Evolutionary conservation across 441 rosid species (phyloP).

Genomic region (Eruca vesicaria): DNA sequence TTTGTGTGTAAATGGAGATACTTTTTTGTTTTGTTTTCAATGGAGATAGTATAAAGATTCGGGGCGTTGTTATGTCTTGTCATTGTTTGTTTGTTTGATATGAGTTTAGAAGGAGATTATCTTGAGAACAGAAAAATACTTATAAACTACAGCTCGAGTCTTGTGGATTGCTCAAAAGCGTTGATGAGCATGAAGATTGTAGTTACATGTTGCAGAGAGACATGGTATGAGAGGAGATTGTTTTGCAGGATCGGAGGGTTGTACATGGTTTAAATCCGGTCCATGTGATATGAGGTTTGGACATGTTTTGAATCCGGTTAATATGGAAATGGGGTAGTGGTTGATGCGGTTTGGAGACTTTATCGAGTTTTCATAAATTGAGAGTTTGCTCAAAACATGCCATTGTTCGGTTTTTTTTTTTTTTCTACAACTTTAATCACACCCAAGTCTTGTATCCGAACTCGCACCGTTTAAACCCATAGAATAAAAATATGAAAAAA

Average conservation of each 20-base stretch:
- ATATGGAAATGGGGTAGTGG: not conserved
- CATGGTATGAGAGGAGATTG: not conserved
- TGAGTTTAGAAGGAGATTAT: not conserved
- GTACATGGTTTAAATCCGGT: not conserved
- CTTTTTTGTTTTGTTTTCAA: not conserved
- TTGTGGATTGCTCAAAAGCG: not conserved
- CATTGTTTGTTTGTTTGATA: not conserved
- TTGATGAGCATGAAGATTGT: not conserved
- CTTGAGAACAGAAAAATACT: not conserved
- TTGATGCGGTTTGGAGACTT: not conserved
- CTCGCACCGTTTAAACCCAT: not conserved
- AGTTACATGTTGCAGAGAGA: not conserved
- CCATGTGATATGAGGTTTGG: too few relatives aligned
- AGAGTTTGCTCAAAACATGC: not conserved
- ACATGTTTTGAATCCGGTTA: not conserved
- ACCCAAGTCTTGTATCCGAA: not conserved
- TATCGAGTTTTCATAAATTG: not conserved
- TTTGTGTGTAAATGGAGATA: constrained; percentile 23
- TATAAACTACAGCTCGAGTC: not conserved
- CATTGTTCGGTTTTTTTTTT: not conserved
- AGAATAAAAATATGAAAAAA: not conserved
- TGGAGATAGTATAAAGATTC: constrained; percentile 12
- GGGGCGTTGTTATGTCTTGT: not conserved
- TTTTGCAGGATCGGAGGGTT: not conserved
- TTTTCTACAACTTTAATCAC: not conserved